These are phyloP conservation scores for Buxus sempervirens DNA, from an alignment of 164 flowering plant genomes.

Conservation along the genomic window DNA sequence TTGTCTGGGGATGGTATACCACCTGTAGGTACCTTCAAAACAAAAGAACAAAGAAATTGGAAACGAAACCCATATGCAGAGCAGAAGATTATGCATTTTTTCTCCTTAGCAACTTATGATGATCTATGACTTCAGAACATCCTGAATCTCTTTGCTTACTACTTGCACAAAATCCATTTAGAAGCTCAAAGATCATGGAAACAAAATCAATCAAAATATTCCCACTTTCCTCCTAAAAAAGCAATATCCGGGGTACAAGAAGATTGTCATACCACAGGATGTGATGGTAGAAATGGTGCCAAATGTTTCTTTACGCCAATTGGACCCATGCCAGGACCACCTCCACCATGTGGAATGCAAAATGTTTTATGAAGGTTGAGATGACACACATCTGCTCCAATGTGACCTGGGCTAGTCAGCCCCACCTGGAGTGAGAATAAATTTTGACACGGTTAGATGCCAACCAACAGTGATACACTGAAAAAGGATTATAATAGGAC, in stretches of 20 bases:
- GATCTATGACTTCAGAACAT: constrained; percentile 1
- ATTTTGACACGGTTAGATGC: not conserved
- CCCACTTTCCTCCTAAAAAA: not conserved
- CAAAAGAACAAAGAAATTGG: constrained; percentile 11
- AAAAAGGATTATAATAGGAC: not conserved
- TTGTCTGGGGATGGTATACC: constrained; percentile 86
- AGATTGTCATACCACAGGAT: constrained; percentile 79
- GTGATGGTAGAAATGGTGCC: constrained; percentile 96
- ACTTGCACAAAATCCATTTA: not conserved
- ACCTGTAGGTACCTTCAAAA: constrained; percentile 78
- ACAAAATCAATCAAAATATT: not conserved
- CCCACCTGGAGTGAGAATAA: constrained; percentile 64
- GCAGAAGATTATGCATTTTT: not conserved
- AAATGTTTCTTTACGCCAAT: constrained; percentile 98
- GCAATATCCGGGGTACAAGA: not conserved
- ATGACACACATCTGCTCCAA: constrained; percentile 99
- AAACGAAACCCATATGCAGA: not conserved
- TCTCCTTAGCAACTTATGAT: not conserved
- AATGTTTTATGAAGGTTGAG: constrained; percentile 98
- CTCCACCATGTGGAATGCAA: constrained; percentile 99
- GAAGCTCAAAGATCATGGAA: not conserved
- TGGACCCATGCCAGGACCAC: constrained; percentile 99
- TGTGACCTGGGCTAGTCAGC: constrained; percentile 92
- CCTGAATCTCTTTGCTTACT: not conserved
- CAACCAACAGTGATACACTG: constrained; percentile 1